phyloP scores from a whole-genome alignment of 345 rosid genomes.

The Eucalyptus erythrocorys region DNA sequence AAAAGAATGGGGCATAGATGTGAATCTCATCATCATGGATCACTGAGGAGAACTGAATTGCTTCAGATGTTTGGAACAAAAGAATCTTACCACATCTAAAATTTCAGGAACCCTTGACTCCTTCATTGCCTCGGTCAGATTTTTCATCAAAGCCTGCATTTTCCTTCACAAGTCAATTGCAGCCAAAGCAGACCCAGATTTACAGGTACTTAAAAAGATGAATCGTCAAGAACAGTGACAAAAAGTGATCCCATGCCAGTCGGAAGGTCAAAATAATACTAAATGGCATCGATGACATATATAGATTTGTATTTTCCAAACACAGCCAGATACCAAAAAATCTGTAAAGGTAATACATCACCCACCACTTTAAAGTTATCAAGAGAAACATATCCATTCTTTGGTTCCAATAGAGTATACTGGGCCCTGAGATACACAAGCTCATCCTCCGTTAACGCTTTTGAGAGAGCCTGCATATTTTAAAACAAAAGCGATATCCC shows the following conservation, averaged over 20 bases:
- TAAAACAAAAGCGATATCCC: not conserved
- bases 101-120: slow-evolving; percentile 74
- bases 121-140: slow-evolving; percentile 73
- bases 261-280: not conserved
- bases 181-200: not conserved
- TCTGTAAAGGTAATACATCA: not conserved
- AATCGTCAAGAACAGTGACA: not conserved
- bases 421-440: slow-evolving; percentile 72
- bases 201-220: not conserved
- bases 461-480: slow-evolving; percentile 73
- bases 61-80: not conserved
- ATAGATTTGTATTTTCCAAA: not conserved
- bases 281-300: not conserved
- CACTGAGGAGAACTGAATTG: not conserved
- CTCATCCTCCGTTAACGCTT: slow-evolving; percentile 80
- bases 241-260: not conserved
- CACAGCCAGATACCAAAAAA: not conserved
- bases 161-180: not conserved
- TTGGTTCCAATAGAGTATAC: slow-evolving; percentile 74
- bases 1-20: not conserved
- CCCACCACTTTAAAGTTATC: slow-evolving; percentile 63
- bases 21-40: not conserved
- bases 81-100: slow-evolving; percentile 12
- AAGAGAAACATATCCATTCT: slow-evolving; percentile 64
- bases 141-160: slow-evolving; percentile 59